Conservation (phyloP, 2,329 filamentous ascomycete genomes). For the Colletotrichum scovillei region DNA sequence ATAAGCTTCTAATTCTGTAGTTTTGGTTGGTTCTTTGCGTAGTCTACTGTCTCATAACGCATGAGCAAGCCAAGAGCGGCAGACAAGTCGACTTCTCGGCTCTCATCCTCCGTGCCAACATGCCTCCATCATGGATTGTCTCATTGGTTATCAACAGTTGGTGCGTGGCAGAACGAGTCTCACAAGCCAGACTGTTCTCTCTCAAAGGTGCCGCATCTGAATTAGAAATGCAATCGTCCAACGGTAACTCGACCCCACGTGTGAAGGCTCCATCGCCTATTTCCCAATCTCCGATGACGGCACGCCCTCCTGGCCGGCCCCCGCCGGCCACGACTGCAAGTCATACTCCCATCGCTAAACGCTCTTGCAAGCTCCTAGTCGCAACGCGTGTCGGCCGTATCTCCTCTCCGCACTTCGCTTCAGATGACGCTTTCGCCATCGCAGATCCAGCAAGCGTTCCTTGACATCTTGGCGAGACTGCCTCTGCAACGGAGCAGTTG, state of each 20-base stretch:
- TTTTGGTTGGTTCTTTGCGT: neutral
- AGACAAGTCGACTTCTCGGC: neutral
- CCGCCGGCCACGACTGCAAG: conserved; percentile 12
- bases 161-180: conserved; percentile 5
- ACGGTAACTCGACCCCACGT: conserved; percentile 29
- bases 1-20: neutral
- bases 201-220: neutral
- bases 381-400: conserved; percentile 23
- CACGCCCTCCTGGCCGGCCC: conserved; percentile 13
- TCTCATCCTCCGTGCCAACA: neutral
- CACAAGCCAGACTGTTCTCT: conserved; percentile 12
- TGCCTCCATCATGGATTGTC: neutral
- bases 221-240: conserved; percentile 32
- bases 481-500: neutral
- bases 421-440: conserved; percentile 7
- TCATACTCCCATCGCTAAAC: conserved; percentile 21
- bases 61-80: neutral
- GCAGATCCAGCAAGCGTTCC: conserved; percentile 24
- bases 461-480: conserved; percentile 4
- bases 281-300: conserved; percentile 33
- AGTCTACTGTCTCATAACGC: conserved; percentile 18
- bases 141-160: conserved; percentile 17
- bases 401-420: neutral
- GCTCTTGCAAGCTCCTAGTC: neutral
- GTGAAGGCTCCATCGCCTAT: conserved; percentile 12